Base-by-base conservation (phyloP, 331 rosid genomes). In the Pyrus hybrid region DNA sequence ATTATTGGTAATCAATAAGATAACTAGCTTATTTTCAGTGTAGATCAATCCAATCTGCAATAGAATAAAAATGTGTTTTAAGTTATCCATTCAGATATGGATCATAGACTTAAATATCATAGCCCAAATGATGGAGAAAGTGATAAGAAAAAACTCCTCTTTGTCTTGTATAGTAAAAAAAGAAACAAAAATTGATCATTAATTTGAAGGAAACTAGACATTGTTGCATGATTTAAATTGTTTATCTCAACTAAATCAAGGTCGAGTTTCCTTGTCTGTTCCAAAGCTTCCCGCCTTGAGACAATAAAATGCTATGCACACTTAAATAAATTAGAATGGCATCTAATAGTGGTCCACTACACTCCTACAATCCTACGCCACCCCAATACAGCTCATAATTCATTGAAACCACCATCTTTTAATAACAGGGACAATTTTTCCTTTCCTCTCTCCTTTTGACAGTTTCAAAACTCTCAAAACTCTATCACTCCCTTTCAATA, bases 211-310 rank as follows among this genome's bases (percentile, higher is more conserved):
- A 17, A 60, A 65, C 57, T 33, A 25, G 63, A 49, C 54, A 81
- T 14, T 71, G 68, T 54, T 57, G 75, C 78, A 47, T 49, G 43
- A 64, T 13, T 67, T 17, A 65, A 29, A 63, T 68, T 61, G 17
- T 78, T 49, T 85, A 95, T 96, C 97, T 95, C 96, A 62, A 95
- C 99, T 86, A 92, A 88, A 89, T 95, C 97, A 47, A 92, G 88
- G 29, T 87, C 83, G 75, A 89, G 96, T 49, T 69, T 60, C 87
- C 70, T 88, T 61, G 97, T 97, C 72, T 85, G 89, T 63, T 77
- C 74, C 79, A 92, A 75, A 57, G 99, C 99, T 80, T 89, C 90
- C 62, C 20, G 41, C 78, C 77, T 87, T 22, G 97, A 75, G 58
- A 92, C 58, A 70, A 90, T 23, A 66, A 86, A 47, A 88, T 92